A percentile compares a stretch with the other conserved stretches of the same genome.
Evolutionary conservation across 2,329 filamentous ascomycete genomes (phyloP).

Genomic region (Cercospora nicotianae): DNA sequence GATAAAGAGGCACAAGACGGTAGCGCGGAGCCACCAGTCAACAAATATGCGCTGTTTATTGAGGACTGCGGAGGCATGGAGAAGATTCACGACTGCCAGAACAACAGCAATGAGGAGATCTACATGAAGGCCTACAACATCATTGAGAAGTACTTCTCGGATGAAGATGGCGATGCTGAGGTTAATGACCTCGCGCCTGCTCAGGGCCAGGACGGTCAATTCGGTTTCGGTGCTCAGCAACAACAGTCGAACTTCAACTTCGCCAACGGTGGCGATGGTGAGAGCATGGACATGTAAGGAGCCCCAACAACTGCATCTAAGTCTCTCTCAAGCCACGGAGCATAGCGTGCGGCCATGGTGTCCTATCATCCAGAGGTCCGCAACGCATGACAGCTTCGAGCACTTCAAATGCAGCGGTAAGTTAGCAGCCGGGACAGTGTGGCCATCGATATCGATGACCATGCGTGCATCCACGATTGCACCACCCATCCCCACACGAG

Average conservation of each 20-base stretch:
- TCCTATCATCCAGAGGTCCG: background rate
- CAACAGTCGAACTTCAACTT: slow-evolving; percentile 92
- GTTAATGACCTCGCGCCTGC: slow-evolving; percentile 78
- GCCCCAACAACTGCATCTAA: background rate
- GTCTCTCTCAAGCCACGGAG: background rate
- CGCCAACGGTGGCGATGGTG: slow-evolving; percentile 70
- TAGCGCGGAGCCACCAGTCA: slow-evolving; percentile 72
- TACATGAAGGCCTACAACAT: slow-evolving; percentile 99
- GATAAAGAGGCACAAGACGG: slow-evolving; percentile 88
- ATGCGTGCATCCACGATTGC: background rate
- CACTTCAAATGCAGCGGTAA: slow-evolving; percentile 13
- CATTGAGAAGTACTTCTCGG: slow-evolving; percentile 99
- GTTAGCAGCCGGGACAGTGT: slow-evolving; percentile 10
- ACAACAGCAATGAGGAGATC: slow-evolving; percentile 99
- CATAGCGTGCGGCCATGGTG: background rate
- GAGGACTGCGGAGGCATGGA: slow-evolving; percentile 99
- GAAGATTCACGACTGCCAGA: slow-evolving; percentile 99
- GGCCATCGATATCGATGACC: background rate
- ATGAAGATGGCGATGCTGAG: slow-evolving; percentile 84
- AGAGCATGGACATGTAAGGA: slow-evolving; percentile 56
- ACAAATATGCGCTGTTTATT: slow-evolving; percentile 96
- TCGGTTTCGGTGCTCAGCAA: slow-evolving; percentile 72
- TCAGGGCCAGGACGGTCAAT: slow-evolving; percentile 70
- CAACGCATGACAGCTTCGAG: background rate
- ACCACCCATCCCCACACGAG: slow-evolving; percentile 4